A percentile compares a stretch with the other conserved stretches of the same genome.
These are phyloP conservation scores for Tulasnella sp. DNA, from an alignment of 768 basidiomycete species.

Conservation along the genomic window DNA sequence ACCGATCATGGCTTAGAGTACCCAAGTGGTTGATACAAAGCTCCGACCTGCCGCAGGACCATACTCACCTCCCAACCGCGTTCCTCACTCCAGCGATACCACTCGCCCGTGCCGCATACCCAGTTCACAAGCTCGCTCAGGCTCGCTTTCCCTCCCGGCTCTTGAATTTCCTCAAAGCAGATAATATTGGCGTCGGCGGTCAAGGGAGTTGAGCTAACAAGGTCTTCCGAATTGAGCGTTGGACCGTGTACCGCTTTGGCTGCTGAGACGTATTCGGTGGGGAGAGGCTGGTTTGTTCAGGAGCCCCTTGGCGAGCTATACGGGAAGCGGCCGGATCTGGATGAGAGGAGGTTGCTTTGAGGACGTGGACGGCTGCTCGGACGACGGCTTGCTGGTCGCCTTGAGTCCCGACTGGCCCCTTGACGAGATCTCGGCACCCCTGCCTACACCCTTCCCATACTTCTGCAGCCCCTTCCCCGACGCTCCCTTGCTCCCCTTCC, in stretches of 20 bases:
- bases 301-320: too few relatives aligned
- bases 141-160: conserved; percentile 80
- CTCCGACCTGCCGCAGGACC: conserved; percentile 24
- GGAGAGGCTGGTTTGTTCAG: conserved; percentile 2
- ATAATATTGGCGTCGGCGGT: conserved; percentile 67
- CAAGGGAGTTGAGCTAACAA: conserved; percentile 43
- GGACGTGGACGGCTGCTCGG: too few relatives aligned
- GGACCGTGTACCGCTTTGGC: conserved; percentile 27
- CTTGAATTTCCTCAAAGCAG: conserved; percentile 86
- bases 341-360: too few relatives aligned
- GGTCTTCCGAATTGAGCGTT: conserved; percentile 43
- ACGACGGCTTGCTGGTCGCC: too few relatives aligned
- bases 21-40: conserved; percentile 29
- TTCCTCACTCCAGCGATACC: conserved; percentile 83
- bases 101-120: conserved; percentile 87
- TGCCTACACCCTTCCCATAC: too few relatives aligned
- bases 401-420: too few relatives aligned
- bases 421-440: too few relatives aligned
- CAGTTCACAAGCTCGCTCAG: conserved; percentile 89
- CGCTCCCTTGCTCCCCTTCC: too few relatives aligned
- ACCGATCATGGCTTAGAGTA: conserved; percentile 90
- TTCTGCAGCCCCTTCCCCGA: too few relatives aligned
- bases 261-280: conserved; percentile 3
- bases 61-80: conserved; percentile 84
- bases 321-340: too few relatives aligned